Evolutionary conservation across 2,329 filamentous ascomycete genomes (phyloP), one percentile per base, ranked within the genome.

Genomic region (Ophiognomonia clavigignenti-juglandacearum): DNA sequence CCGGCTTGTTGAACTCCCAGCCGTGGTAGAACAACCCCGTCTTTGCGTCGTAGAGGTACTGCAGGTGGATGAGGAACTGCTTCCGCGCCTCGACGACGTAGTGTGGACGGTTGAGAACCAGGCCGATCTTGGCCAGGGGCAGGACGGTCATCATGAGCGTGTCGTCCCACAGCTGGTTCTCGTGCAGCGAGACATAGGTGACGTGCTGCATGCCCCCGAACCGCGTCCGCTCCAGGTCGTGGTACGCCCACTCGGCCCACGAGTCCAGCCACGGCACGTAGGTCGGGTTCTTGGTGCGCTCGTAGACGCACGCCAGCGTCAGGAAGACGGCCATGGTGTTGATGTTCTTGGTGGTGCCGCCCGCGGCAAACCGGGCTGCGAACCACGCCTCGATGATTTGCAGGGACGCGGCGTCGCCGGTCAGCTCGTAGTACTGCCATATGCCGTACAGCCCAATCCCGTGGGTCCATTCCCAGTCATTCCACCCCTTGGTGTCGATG

Each of bases 61-160:
- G 83, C 56, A 89, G 79, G 57, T 91, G 87, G 13, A 89, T 66
- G 36, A 91, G 71, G 59, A 90, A 89, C 63, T 91, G 87, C 7
- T 78, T 72, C 67, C 88, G 88, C 10, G 86, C 86, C 65, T 92
- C 87, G 35, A 81, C 83, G 22, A 91, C 71, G 60, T 92, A 92
- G 54, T 85, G 77, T 0, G 84, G 83, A 2, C 86, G 71, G 51
- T 78, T 72, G 3, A 92, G 74, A 4, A 89, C 70, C 47, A 82
- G 74, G 1, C 87, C 87, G 51, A 90, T 90, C 69, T 91, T 91
- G 16, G 86, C 86, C 16, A 91, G 72, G 2, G 87, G 87, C 65
- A 91, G 69, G 6, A 89, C 86, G 1, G 85, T 90, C 87, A 92
- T 92, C 86, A 92, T 91, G 37, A 92, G 72, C 6, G 87, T 92